These are phyloP conservation scores for Globisporangium spiculum DNA, from an alignment of 352 stramenopile species.

Conservation along the genomic window DNA sequence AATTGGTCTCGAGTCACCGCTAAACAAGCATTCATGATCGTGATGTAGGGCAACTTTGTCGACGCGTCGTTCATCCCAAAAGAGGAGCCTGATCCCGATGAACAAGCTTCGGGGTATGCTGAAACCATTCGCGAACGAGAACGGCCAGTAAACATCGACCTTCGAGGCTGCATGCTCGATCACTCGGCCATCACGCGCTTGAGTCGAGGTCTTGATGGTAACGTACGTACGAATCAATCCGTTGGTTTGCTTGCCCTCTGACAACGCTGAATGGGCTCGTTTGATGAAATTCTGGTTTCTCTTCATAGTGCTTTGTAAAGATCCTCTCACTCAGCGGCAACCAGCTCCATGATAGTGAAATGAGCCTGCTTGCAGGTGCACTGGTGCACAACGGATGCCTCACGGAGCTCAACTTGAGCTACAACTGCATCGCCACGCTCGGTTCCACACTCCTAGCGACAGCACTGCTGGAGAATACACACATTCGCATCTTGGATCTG, in stretches of 20 bases:
- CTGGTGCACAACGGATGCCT: slow-evolving; percentile 54
- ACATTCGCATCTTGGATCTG: slow-evolving; percentile 50
- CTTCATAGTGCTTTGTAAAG: slow-evolving; percentile 48
- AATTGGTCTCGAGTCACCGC: neutral
- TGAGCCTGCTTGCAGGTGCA: slow-evolving; percentile 46
- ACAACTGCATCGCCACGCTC: slow-evolving; percentile 56
- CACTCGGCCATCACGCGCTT: slow-evolving; percentile 40
- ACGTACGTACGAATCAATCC: slow-evolving; percentile 35
- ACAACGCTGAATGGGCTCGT: neutral
- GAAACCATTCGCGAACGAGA: slow-evolving; percentile 3
- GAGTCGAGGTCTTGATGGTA: slow-evolving; percentile 38
- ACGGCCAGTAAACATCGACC: slow-evolving; percentile 28
- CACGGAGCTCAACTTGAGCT: slow-evolving; percentile 59
- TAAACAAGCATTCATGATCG: neutral
- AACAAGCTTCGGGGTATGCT: slow-evolving; percentile 8
- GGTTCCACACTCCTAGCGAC: slow-evolving; percentile 58
- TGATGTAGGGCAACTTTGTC: slow-evolving; percentile 30
- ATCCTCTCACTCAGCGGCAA: slow-evolving; percentile 66
- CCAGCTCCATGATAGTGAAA: slow-evolving; percentile 49
- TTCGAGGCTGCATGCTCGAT: slow-evolving; percentile 56
- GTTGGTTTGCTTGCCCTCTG: too few species aligned
- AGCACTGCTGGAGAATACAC: slow-evolving; percentile 36
- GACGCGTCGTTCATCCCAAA: slow-evolving; percentile 18
- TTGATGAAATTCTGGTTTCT: neutral
- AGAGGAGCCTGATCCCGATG: slow-evolving; percentile 6